Percentiles rank a stretch among this genome's conserved stretches.
These are phyloP conservation scores for Talaromyces sp. DNA, from an alignment of 2,329 filamentous ascomycete genomes.

Conservation along the genomic window DNA sequence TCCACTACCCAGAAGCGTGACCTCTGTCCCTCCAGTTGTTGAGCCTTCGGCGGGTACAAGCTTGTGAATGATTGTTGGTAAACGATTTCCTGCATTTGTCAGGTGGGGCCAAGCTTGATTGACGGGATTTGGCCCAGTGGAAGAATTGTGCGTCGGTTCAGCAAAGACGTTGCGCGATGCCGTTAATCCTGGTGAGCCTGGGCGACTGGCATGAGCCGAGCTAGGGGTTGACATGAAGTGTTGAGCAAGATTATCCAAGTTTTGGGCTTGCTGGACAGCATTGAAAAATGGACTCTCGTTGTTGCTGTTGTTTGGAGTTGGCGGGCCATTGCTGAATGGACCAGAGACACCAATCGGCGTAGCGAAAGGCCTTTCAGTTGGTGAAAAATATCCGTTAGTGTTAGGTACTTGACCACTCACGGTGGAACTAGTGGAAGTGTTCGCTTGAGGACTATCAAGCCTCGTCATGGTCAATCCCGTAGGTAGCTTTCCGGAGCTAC, in stretches of 20 bases:
- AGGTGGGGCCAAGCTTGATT: conserved; percentile 54
- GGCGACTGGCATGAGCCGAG: conserved; percentile 71
- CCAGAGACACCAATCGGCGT: conserved; percentile 41
- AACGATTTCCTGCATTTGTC: conserved; percentile 50
- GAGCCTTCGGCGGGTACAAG: conserved; percentile 80
- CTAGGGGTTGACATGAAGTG: conserved; percentile 68
- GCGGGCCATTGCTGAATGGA: conserved; percentile 58
- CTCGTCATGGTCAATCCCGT: conserved; percentile 77
- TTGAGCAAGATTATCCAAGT: conserved; percentile 62
- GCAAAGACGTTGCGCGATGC: conserved; percentile 42
- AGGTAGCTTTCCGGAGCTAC: conserved; percentile 65
- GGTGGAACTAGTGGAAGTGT: conserved; percentile 35
- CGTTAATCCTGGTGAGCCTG: conserved; percentile 57
- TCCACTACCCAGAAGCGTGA: conserved; percentile 75
- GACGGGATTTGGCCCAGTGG: conserved; percentile 44
- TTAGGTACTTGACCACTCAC: conserved; percentile 42
- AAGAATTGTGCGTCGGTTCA: conserved; percentile 30
- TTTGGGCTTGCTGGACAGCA: conserved; percentile 57
- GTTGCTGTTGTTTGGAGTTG: conserved; percentile 58
- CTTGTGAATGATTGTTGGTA: conserved; percentile 69
- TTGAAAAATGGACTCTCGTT: conserved; percentile 60
- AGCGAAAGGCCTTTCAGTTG: conserved; percentile 47
- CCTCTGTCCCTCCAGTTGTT: conserved; percentile 78
- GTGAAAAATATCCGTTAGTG: conserved; percentile 35
- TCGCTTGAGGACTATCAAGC: conserved; percentile 58